Conservation (phyloP, 441 rosid genomes). For the Pelargonium cotyledonis region DNA sequence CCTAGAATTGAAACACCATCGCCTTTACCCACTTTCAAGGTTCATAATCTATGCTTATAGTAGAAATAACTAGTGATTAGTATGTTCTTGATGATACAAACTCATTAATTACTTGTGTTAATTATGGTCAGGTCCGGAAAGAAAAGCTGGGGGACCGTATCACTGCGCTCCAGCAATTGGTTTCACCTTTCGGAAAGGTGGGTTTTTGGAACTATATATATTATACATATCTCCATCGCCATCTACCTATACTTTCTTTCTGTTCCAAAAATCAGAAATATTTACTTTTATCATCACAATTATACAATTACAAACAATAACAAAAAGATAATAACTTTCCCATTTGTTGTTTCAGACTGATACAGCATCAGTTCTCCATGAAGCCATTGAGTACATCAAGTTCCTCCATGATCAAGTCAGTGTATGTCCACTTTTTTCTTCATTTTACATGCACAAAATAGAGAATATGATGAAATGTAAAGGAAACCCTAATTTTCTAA, state of each 20-base stretch:
- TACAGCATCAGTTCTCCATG: slow-evolving; percentile 69
- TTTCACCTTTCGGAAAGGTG: slow-evolving; percentile 81
- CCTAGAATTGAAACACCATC: slow-evolving; percentile 70
- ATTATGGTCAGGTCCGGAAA: slow-evolving; percentile 44
- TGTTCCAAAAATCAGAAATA: slow-evolving; percentile 2
- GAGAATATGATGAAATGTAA: too few relatives aligned
- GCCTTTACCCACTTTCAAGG: slow-evolving; percentile 92
- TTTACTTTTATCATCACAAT: slow-evolving; percentile 11
- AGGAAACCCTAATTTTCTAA: neutral
- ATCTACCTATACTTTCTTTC: slow-evolving; percentile 6
- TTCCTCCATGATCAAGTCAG: slow-evolving; percentile 55
- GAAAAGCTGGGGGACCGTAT: slow-evolving; percentile 76
- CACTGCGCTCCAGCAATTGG: slow-evolving; percentile 79
- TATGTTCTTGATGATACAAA: too few relatives aligned
- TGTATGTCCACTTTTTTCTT: slow-evolving; percentile 26
- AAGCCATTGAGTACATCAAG: slow-evolving; percentile 56
- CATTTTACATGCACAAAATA: too few relatives aligned
- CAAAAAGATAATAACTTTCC: neutral
- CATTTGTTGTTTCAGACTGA: slow-evolving; percentile 42
- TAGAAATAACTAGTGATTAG: too few relatives aligned
- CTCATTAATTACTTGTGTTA: too few relatives aligned
- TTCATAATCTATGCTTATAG: too few relatives aligned
- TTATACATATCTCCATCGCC: neutral
- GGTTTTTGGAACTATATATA: slow-evolving; percentile 27
- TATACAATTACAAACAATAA: too few relatives aligned